phyloP scores from a whole-genome alignment of 441 rosid species.

The Brassica hybrid region DNA sequence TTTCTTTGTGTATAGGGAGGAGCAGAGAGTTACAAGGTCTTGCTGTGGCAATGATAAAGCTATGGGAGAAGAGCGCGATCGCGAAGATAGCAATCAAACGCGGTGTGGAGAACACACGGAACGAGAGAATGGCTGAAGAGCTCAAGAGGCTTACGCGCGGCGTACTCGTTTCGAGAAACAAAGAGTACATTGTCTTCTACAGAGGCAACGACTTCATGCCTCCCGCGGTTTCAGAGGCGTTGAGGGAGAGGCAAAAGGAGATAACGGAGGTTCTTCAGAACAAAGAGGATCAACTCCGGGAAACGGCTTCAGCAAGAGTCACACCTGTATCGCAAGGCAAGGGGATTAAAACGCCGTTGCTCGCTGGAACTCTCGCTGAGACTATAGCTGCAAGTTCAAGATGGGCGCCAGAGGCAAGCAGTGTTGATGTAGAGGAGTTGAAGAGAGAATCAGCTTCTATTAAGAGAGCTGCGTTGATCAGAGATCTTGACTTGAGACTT shows the following conservation, averaged over 20 bases:
- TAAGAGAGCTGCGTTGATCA: slow-evolving; percentile 58
- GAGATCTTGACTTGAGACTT: slow-evolving; percentile 67
- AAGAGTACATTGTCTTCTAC: slow-evolving; percentile 86
- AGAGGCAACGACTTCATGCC: slow-evolving; percentile 97
- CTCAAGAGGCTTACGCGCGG: slow-evolving; percentile 92
- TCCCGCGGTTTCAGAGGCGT: slow-evolving; percentile 57
- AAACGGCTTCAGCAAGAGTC: slow-evolving; percentile 47
- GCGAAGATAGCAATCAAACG: slow-evolving; percentile 95
- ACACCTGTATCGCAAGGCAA: slow-evolving; percentile 43
- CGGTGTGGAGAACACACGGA: slow-evolving; percentile 74
- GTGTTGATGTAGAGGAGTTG: slow-evolving; percentile 63
- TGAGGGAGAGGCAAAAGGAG: slow-evolving; percentile 69
- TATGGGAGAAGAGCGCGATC: slow-evolving; percentile 81
- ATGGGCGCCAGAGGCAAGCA: slow-evolving; percentile 70
- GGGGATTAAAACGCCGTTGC: slow-evolving; percentile 46
- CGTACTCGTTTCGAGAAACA: slow-evolving; percentile 83
- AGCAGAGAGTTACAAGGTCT: slow-evolving; percentile 85
- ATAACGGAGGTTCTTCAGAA: slow-evolving; percentile 55
- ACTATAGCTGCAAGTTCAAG: slow-evolving; percentile 76
- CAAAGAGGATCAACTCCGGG: slow-evolving; percentile 80
- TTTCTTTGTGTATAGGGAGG: slow-evolving; percentile 60
- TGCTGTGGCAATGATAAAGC: slow-evolving; percentile 82
- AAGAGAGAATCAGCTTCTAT: slow-evolving; percentile 58
- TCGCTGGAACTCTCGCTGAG: slow-evolving; percentile 91
- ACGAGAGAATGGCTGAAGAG: slow-evolving; percentile 96